A percentile compares a stretch with the other conserved stretches of the same genome.
Evolutionary conservation across 2,329 filamentous ascomycete genomes (phyloP).

Genomic region (Chrysosporium queenslandicum): DNA sequence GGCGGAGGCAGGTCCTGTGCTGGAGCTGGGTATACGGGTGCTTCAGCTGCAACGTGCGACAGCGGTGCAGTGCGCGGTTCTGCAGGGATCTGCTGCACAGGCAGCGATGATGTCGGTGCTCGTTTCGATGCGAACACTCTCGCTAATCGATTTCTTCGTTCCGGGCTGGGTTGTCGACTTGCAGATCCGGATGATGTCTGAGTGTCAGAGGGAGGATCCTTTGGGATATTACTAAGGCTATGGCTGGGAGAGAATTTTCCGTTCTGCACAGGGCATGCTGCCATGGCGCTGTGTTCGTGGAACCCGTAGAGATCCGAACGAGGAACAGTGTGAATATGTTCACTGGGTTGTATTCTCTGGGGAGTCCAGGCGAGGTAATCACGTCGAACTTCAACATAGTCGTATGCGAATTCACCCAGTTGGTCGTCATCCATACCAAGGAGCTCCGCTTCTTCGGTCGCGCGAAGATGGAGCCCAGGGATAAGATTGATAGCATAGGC

Average conservation of each 20-base stretch:
- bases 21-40: not conserved
- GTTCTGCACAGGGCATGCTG: slow-evolving; percentile 7
- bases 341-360: slow-evolving; percentile 34
- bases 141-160: slow-evolving; percentile 1
- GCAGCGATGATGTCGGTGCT: not conserved
- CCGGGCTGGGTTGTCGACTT: slow-evolving; percentile 7
- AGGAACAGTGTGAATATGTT: slow-evolving; percentile 46
- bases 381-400: slow-evolving; percentile 43
- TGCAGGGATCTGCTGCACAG: not conserved
- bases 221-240: slow-evolving; percentile 2
- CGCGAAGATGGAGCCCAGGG: slow-evolving; percentile 59
- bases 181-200: slow-evolving; percentile 4
- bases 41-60: not conserved
- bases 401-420: slow-evolving; percentile 44
- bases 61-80: not conserved
- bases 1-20: not conserved
- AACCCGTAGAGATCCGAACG: slow-evolving; percentile 52
- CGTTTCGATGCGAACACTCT: slow-evolving; percentile 2
- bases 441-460: slow-evolving; percentile 57
- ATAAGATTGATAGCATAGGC: slow-evolving; percentile 61
- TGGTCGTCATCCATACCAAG: slow-evolving; percentile 51
- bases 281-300: slow-evolving; percentile 48
- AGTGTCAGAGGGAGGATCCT: not conserved
- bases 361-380: slow-evolving; percentile 45
- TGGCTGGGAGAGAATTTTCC: slow-evolving; percentile 3